Base-by-base conservation (phyloP, 2,329 filamentous ascomycete genomes). In the Pezizomycotina sp. region DNA sequence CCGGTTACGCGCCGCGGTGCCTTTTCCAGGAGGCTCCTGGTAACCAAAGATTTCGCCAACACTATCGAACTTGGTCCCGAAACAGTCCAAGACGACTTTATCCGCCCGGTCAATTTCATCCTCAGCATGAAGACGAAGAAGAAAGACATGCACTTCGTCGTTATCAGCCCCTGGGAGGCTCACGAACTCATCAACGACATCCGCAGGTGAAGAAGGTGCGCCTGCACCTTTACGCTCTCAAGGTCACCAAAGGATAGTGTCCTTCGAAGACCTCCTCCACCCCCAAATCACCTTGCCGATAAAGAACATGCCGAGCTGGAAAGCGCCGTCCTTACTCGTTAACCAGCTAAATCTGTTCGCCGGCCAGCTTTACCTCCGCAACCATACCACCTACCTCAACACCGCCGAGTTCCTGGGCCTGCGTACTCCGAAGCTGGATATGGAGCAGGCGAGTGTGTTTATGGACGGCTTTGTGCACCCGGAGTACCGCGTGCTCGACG, bases 261-360 rank as follows among this genome's bases (percentile, higher is more conserved):
- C 60, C 2, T 51, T 73, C 1, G 64, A 73, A 28, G 31, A 50
- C 0, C 53, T 74, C n/a, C 27, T 34, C 10, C 34, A 27, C 14
- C 39, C 23, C 19, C 31, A 38, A 2, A 13, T 42, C 16, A 27
- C 42, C n/a, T n/a, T n/a, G n/a, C n/a, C n/a, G 1, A 20, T 13
- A 9, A n/a, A 21, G 10, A 24, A 24, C 22, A 8, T 8, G 8
- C 9, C 27, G 2, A 25, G n/a, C 13, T 42, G 29, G 5, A 36
- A 52, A 3, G 49, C 46, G 8, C 51, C 47, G 6, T 50, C 36
- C 31, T 45, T 12, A 16, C 48, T 67, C 0, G 52, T 56, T 0
- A 54, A 60, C 0, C 60, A 69, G 37, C 60, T 81, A 0, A 74
- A 76, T 27, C 55, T 81, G 0, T 80, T 82, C 36, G 60, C 77